Conservation (phyloP, 768 basidiomycete genomes). For the Mycena belliarum region DNA sequence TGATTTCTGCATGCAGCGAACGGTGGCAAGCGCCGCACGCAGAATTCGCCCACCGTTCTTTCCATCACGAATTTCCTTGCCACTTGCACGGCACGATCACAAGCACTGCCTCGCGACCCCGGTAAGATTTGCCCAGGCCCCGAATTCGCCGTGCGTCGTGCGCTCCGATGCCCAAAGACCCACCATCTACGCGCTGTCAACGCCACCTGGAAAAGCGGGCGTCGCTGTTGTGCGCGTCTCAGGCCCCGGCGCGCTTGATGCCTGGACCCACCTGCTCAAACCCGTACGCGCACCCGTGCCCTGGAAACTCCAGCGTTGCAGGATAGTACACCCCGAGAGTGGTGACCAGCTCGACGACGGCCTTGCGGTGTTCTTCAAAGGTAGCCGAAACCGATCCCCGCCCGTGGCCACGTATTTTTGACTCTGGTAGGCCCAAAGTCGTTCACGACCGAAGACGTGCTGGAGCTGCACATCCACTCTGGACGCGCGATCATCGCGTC, state of each 20-base stretch:
- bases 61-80: slow-evolving; percentile 23
- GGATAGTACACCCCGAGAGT: slow-evolving; percentile 62
- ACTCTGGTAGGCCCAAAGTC: slow-evolving; percentile 63
- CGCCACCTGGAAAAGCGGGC: slow-evolving; percentile 83
- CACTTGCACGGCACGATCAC: slow-evolving; percentile 12
- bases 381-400: slow-evolving; percentile 38
- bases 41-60: neutral
- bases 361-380: slow-evolving; percentile 79
- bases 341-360: slow-evolving; percentile 75
- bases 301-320: slow-evolving; percentile 72
- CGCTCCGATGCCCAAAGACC: slow-evolving; percentile 55
- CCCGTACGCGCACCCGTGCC: slow-evolving; percentile 46
- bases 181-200: slow-evolving; percentile 88
- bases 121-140: slow-evolving; percentile 8
- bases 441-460: slow-evolving; percentile 79
- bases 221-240: slow-evolving; percentile 83
- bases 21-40: neutral
- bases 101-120: slow-evolving; percentile 24
- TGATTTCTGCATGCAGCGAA: slow-evolving; percentile 8
- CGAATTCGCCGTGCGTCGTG: slow-evolving; percentile 13
- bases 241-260: slow-evolving; percentile 66
- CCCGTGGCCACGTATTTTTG: neutral
- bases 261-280: slow-evolving; percentile 54
- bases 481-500: slow-evolving; percentile 78
- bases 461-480: slow-evolving; percentile 88